Base-by-base conservation (phyloP, 257 asterid species). In the Nicotiana noctiflora region DNA sequence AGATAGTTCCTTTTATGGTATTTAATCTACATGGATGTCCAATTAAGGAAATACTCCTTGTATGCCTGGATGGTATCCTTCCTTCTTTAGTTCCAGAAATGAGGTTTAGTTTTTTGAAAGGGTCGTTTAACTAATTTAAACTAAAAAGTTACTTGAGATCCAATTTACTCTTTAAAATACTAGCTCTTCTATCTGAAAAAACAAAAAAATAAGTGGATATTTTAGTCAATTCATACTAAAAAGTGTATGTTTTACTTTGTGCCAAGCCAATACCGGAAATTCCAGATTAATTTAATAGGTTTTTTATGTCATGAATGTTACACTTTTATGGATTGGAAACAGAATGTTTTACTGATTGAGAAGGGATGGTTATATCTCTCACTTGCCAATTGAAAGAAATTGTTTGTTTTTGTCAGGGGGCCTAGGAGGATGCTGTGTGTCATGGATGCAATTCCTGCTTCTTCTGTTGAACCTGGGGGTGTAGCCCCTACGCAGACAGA, bases 351-450 rank as follows among this genome's bases (percentile, higher is more conserved):
- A 1, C 57, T 44, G 19, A 68, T 72, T 23, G 78, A 72, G 8
- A 21, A 44, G 49, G 15, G 14, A 7, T 44, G 7, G 37, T 13
- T 46, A 49, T 49, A 14, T 49, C 4, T 2, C 27, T 72, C 17
- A 59, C 57, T 49, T 82, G 44, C 86, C 80, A 27, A 81, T 80
- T 7, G 64, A 62, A 40, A 23, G 65, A 13, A 14, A 56, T 19
- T 63, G 14, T 55, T 60, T 62, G 29, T 80, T 46, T 23, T 21
- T 46, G 7, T 72, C 78, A 96, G 99, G 94, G 99, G 99, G 17
- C 99, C 99, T 2, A 90, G 99, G 87, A 92, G 98, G 86, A 94
- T 96, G 99, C 93, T 91, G 65, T 96, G 98, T 67, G 34, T 89
- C 72, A 90, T 95, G 97, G 97, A 95, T 76, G 86, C 96, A 10